These are phyloP conservation scores for Actinomortierella ambigua DNA, from an alignment of 371 early-diverging fungal species.

Conservation along the genomic window DNA sequence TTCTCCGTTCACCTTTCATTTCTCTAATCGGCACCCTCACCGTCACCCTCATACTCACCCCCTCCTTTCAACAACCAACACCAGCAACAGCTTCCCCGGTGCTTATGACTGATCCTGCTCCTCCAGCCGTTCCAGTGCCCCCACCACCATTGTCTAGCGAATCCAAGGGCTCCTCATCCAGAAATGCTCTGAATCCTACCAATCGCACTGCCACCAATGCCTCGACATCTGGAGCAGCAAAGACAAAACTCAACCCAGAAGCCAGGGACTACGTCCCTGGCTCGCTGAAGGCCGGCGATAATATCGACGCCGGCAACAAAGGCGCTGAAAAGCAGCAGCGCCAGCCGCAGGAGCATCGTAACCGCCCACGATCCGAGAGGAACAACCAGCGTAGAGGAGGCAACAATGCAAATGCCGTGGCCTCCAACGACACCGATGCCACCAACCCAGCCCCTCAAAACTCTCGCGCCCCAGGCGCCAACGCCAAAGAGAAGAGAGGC, in stretches of 20 bases:
- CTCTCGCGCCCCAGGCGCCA: neutral
- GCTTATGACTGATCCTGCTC: too few species aligned
- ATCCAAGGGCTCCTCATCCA: too few species aligned
- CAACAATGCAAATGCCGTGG: neutral
- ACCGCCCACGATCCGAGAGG: neutral
- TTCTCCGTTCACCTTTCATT: too few species aligned
- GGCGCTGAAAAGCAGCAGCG: constrained; percentile 1
- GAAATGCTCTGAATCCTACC: too few species aligned
- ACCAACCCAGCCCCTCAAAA: neutral
- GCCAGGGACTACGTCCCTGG: constrained; percentile 43
- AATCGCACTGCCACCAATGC: too few species aligned
- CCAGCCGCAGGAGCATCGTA: neutral
- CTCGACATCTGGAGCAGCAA: too few species aligned
- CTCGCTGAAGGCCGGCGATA: neutral
- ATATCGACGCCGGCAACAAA: neutral
- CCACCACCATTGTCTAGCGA: too few species aligned
- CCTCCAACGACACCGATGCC: neutral
- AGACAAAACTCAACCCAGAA: constrained; percentile 29
- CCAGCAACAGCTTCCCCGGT: too few species aligned
- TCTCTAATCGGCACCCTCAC: too few species aligned
- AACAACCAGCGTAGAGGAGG: neutral
- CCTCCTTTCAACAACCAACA: too few species aligned
- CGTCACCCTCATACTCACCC: too few species aligned
- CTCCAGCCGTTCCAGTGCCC: too few species aligned
- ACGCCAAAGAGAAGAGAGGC: neutral